Base-by-base conservation (phyloP, 345 rosid genomes). In the Firmiana major region DNA sequence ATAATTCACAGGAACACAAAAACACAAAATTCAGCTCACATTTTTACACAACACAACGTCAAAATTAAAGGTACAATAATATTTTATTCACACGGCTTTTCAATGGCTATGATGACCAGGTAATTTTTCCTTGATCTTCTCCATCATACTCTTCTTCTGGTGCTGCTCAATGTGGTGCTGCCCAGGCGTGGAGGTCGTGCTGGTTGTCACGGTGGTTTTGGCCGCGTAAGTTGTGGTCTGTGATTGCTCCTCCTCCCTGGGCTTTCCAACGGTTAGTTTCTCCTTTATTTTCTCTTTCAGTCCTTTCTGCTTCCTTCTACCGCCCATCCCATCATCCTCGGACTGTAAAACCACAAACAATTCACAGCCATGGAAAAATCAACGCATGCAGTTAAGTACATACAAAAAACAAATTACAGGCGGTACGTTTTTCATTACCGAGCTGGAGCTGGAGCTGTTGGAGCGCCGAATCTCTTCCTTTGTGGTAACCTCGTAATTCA, bases 241-340 rank as follows among this genome's bases (percentile, higher is more conserved):
- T 1, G 79, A 74, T 24, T 87, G 83, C 49, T 85, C 81, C 45
- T 86, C 86, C 4, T 86, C 89, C 77, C 80, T 84, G 84, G 79
- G 81, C 86, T 86, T 88, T 21, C 89, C 81, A 0, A 81, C 79
- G 1, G 80, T 57, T 0, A 91, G 70, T 71, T 90, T 94, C 84
- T 94, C 96, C 80, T 92, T 92, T 58, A 94, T 83, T 48, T 89
- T 94, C 79, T 90, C 84, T 46, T 74, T 87, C 51, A 89, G 75
- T 17, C 93, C 90, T 71, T 84, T 90, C 87, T 94, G 92, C 89
- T 92, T 92, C 83, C 91, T 87, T 60, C 96, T 86, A 53, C 94
- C 96, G 38, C 98, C 97, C 88, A 87, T 80, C 51, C 88, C 98
- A 79, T 90, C 95, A 42, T 90, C 97, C 87, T 88, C 94, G 21